Evolutionary conservation across 176 grass and related monocot genomes (phyloP), one percentile per base, ranked within the genome.

Genomic region (Otatea glauca): DNA sequence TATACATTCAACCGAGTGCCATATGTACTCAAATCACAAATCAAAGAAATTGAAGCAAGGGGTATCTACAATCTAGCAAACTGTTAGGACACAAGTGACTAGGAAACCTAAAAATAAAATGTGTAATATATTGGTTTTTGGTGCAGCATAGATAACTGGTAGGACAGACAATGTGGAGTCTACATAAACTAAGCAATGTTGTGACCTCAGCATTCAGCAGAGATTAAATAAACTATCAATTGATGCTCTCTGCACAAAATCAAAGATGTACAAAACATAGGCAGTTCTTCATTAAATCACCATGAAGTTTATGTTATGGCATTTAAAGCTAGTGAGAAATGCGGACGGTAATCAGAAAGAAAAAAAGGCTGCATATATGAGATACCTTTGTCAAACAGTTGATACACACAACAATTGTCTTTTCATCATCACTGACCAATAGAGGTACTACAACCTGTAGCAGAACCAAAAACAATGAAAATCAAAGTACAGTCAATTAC

Each of bases 301-400:
- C 32, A 72, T 61, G 55, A 25, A 60, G 2, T 74, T 68, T 69
- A 72, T 54, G 42, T 11, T 34, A 63, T 72, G 23, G 23, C 58
- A 60, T 41, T 72, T 8, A 81, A 77, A 61, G 6, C n/a, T 61
- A 62, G 25, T 69, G 23, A 9, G 51, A 71, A 72, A 89, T 51
- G 13, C 38, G 49, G 12, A 73, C 11, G 8, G 75, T 32, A 68
- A 48, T 42, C 64, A 58, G 50, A 3, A 65, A 83, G 56, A 37
- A 74, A 74, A 61, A 29, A n/a, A n/a, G n/a, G n/a, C 34, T 80
- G 53, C 54, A 70, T 23, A 65, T 61, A 90, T 80, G 37, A 84
- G 32, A 80, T 91, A 99, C 96, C 96, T 99, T 99, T 80, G 96
- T 99, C 84, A 99, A 94, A 91, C 88, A 99, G 86, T 94, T 99